Evolutionary conservation across 1,139 yeast genomes (phyloP).

Genomic region (Geotrichum histeridarum): DNA sequence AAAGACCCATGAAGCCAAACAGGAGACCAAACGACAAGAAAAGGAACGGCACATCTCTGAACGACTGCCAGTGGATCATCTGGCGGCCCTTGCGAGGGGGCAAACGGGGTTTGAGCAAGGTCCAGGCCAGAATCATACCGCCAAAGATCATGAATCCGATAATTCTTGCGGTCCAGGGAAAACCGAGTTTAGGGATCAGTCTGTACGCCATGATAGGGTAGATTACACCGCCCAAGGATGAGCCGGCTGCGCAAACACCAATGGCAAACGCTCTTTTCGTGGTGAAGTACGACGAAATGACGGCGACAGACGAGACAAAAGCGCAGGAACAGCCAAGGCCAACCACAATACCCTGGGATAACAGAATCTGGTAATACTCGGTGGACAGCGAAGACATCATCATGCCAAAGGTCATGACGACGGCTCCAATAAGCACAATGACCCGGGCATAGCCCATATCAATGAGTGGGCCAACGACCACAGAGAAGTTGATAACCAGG

Average conservation of each 20-base stretch:
- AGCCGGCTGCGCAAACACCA: constrained; percentile 54
- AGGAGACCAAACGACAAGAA: constrained; percentile 30
- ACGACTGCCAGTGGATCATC: constrained; percentile 30
- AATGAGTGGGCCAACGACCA: constrained; percentile 57
- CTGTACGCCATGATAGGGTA: constrained; percentile 33
- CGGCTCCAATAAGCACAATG: constrained; percentile 45
- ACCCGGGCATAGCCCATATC: constrained; percentile 41
- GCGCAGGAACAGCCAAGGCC: constrained; percentile 45
- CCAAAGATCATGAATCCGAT: constrained; percentile 33
- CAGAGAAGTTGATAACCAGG: constrained; percentile 51
- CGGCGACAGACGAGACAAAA: constrained; percentile 26
- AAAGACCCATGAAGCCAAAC: constrained; percentile 36
- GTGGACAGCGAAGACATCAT: constrained; percentile 50
- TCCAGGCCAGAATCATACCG: constrained; percentile 25
- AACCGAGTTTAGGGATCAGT: constrained; percentile 33
- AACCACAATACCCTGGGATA: constrained; percentile 51
- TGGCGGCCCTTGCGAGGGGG: constrained; percentile 34
- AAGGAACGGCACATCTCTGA: constrained; percentile 33
- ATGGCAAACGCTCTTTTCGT: constrained; percentile 51
- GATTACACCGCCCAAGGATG: constrained; percentile 44
- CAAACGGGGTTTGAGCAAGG: constrained; percentile 27
- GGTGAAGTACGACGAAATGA: constrained; percentile 48
- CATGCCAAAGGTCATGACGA: constrained; percentile 42
- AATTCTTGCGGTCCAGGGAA: constrained; percentile 35
- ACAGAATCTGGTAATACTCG: constrained; percentile 50